These are phyloP conservation scores for Albugo laibachii DNA, from an alignment of 352 stramenopile species.

Conservation along the genomic window DNA sequence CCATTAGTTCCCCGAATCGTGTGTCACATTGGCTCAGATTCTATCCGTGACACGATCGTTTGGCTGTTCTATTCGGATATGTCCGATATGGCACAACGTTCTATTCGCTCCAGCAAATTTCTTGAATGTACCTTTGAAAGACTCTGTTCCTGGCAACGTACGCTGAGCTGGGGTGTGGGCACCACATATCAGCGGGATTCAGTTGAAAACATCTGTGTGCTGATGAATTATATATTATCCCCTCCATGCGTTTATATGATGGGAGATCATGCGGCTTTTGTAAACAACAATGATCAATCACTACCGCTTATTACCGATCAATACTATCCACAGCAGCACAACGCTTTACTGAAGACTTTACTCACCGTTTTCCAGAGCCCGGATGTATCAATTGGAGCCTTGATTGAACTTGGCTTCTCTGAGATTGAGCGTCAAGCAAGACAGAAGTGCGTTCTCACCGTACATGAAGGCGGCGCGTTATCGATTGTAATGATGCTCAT, in stretches of 20 bases:
- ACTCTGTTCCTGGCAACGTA: slow-evolving; percentile 64
- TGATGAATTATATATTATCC: slow-evolving; percentile 77
- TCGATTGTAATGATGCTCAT: slow-evolving; percentile 79
- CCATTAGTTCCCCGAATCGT: slow-evolving; percentile 60
- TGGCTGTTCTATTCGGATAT: slow-evolving; percentile 76
- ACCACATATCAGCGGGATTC: slow-evolving; percentile 71
- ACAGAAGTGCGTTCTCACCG: background rate
- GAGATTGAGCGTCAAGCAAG: slow-evolving; percentile 51
- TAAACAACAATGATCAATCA: slow-evolving; percentile 64
- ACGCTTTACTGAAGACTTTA: slow-evolving; percentile 64
- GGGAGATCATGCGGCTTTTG: slow-evolving; percentile 63
- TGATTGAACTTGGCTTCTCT: slow-evolving; percentile 60
- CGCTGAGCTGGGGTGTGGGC: slow-evolving; percentile 62
- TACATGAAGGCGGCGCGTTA: slow-evolving; percentile 52
- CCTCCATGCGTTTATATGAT: slow-evolving; percentile 74
- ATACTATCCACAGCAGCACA: slow-evolving; percentile 54
- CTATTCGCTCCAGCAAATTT: slow-evolving; percentile 43
- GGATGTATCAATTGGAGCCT: slow-evolving; percentile 50
- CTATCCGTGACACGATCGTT: slow-evolving; percentile 62
- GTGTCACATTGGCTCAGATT: slow-evolving; percentile 65
- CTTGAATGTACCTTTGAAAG: slow-evolving; percentile 61
- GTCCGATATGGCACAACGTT: slow-evolving; percentile 31
- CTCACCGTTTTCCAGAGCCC: slow-evolving; percentile 37
- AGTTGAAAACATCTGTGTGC: slow-evolving; percentile 69
- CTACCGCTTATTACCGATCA: slow-evolving; percentile 72